Percentiles rank a stretch among this genome's conserved stretches.
Conservation (phyloP, 371 early-diverging fungal genomes). For the Apophysomyces trapeziformis region DNA sequence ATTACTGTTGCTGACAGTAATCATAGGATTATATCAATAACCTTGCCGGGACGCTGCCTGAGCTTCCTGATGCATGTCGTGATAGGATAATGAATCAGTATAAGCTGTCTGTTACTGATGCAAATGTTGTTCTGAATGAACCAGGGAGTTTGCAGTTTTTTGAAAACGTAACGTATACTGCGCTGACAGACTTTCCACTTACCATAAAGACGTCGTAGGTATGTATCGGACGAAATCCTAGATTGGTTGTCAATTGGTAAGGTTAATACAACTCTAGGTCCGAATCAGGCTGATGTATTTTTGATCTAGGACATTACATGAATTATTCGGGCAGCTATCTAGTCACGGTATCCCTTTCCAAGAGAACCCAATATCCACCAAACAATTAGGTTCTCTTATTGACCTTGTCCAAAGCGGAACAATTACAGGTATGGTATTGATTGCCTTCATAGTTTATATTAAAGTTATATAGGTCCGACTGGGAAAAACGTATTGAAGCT, state of each 20-base stretch:
- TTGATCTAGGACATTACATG: slow-evolving; percentile 74
- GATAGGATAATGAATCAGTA: slow-evolving; percentile 68
- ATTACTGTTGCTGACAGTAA: background rate
- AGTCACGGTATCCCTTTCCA: slow-evolving; percentile 56
- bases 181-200: background rate
- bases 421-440: slow-evolving; percentile 58
- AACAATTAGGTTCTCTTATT: slow-evolving; percentile 67
- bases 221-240: slow-evolving; percentile 44
- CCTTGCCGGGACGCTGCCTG: slow-evolving; percentile 59
- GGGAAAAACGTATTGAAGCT: slow-evolving; percentile 69
- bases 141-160: slow-evolving; percentile 75
- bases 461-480: slow-evolving; percentile 49
- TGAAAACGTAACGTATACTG: slow-evolving; percentile 55
- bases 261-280: slow-evolving; percentile 23
- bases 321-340: slow-evolving; percentile 78
- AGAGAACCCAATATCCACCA: slow-evolving; percentile 60
- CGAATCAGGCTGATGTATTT: slow-evolving; percentile 11
- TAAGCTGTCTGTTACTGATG: slow-evolving; percentile 57
- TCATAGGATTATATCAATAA: slow-evolving; percentile 52
- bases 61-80: slow-evolving; percentile 72
- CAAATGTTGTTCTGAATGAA: slow-evolving; percentile 72
- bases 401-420: slow-evolving; percentile 62
- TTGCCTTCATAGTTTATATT: background rate
- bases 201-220: slow-evolving; percentile 23
- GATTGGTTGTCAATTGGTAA: slow-evolving; percentile 52